Conservation (phyloP, 306 rosid genomes). For the Psophocarpus tetragonolobus region DNA sequence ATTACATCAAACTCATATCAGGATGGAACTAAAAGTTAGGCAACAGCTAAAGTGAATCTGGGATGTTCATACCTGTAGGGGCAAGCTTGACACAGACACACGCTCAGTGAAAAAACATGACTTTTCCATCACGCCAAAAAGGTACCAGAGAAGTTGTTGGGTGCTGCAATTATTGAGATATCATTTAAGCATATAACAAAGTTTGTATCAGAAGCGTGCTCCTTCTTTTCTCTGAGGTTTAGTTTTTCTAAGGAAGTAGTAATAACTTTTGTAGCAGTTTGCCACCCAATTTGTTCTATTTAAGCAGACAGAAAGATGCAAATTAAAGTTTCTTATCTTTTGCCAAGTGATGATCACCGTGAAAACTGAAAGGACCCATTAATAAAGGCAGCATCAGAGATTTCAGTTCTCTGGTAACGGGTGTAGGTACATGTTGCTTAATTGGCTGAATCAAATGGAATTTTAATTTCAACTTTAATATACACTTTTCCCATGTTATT, state of each 20-base stretch:
- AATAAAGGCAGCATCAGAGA: no score
- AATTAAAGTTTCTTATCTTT: neutral
- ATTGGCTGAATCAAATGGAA: neutral
- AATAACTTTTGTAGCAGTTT: neutral
- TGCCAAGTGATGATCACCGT: neutral
- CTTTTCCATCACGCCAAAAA: neutral
- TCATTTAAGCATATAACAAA: neutral
- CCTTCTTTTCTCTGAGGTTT: slow-evolving; percentile 4
- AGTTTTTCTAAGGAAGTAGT: neutral
- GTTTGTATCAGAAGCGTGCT: neutral
- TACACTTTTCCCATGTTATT: neutral
- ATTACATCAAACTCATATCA: neutral
- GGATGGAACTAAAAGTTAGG: neutral
- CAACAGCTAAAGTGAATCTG: slow-evolving; percentile 4
- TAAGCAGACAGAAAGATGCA: neutral
- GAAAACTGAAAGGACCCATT: neutral
- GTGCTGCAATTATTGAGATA: slow-evolving; percentile 1
- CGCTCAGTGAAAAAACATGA: neutral
- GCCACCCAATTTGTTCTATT: slow-evolving; percentile 6
- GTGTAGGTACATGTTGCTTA: neutral
- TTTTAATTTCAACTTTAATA: neutral
- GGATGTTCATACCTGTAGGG: neutral
- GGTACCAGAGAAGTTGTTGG: neutral
- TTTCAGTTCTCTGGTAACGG: neutral
- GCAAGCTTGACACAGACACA: neutral